Base-by-base conservation (phyloP, 2,329 filamentous ascomycete species). In the Penicillium griseofulvum region DNA sequence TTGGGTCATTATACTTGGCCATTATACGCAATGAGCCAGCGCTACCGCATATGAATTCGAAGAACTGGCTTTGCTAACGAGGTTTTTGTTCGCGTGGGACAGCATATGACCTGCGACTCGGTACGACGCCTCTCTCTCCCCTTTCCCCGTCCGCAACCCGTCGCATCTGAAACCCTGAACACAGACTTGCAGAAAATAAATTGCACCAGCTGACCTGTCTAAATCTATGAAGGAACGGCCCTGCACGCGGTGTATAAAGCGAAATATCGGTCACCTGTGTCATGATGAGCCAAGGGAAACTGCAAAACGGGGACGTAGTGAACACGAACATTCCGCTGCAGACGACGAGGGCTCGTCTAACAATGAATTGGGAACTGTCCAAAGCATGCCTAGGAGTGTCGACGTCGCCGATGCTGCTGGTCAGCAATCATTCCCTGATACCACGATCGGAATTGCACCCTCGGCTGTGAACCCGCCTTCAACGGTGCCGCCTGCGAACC, bases 261-360 rank as follows among this genome's bases (percentile, higher is more conserved):
- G 94, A 71, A 96, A 96, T 78, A 99, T 99, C 74, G 94, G 93
- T 68, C 94, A 99, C 76, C 83, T 99, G 64, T 99, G 94, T 76
- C 94, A 97, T 79, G 94, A 99, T 76, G 94, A 97, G 77, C 93
- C 92, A 65, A 87, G 93, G 74, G 93, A 99, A 70, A 81, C 86
- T 64, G 84, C 87, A 57, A 96, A 94, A 77, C 93, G 92, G 76
- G 77, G 83, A 66, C 96, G 93, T 78, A 83, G 79, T 71, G 80
- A 84, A 64, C 78, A 80, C 60, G 82, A 79, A 58, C 76, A 81
- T 57, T 80, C 83, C 49, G 76, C 78, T 41, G 80, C 81, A 54
- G 86, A 88, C 66, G 86, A 88, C 70, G 81, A 85, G 62, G 82
- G 61, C 55, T 68, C 70, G 46, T 70, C 74, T 24, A 75, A 70